Base-by-base conservation (phyloP, 345 rosid genomes). In the Moringa oleifera region DNA sequence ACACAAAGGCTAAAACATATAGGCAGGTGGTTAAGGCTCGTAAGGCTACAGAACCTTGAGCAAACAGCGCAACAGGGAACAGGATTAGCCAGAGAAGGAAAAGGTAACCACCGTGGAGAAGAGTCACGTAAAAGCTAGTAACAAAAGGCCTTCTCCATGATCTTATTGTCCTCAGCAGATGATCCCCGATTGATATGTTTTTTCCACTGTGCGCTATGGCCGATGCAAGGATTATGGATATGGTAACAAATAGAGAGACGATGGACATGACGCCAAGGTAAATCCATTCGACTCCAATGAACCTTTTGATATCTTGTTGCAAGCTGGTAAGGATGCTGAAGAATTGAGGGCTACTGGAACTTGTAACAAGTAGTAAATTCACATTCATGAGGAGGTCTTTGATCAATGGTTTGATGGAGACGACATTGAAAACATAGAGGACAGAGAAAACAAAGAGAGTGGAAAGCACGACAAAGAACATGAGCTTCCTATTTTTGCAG, bases 81-180 rank as follows among this genome's bases (percentile, higher is more conserved):
- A 75, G 46, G 41, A 63, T 33, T 19, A 59, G 20, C 0, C 59
- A 17, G 49, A 70, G 62, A 51, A 82, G 51, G 51, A 71, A 59
- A n/a, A 37, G 7, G 56, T 62, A 88, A 23, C 91, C 80, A 6
- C 65, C 0, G 25, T 2, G 28, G 60, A 85, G 73, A 21, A 82
- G 75, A 55, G 46, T 18, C 28, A 66, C 64, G 70, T 69, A 82
- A 61, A 79, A 74, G 61, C 23, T 33, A 3, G 91, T 85, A 12
- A 74, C 25, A 22, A 85, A 62, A 16, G 81, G 82, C 24, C 76
- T 73, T 61, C 62, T 77, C 75, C 69, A 68, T 57, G 75, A 77
- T 64, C 25, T 66, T 17, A 66, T 25, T 0, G 80, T 66, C n/a
- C 58, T 61, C 19, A 55, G 17, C 12, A 73, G 31, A 66, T 85